These are phyloP conservation scores for Rosa persica DNA, from an alignment of 306 rosid genomes.

Conservation along the genomic window DNA sequence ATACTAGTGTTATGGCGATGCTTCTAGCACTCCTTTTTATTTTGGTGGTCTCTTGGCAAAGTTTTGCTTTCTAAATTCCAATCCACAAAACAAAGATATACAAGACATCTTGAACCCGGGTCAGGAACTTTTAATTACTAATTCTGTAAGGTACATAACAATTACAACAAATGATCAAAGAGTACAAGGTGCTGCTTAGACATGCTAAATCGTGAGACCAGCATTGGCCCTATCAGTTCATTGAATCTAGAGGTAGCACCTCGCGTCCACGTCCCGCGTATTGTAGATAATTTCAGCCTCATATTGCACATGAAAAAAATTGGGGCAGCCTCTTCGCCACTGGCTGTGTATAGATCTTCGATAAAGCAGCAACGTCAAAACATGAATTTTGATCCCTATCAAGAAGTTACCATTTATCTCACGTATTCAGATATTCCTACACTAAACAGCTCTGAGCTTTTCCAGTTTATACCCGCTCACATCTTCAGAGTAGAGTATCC, in stretches of 20 bases:
- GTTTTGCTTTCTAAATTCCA: neutral
- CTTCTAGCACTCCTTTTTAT: no score
- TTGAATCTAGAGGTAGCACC: neutral
- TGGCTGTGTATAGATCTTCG: neutral
- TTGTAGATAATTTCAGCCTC: neutral
- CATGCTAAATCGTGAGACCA: neutral
- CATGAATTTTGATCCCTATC: neutral
- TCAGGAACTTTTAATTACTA: neutral
- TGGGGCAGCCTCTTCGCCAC: conserved; percentile 3
- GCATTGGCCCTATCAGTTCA: neutral
- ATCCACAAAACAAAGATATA: neutral
- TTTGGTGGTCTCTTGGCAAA: neutral
- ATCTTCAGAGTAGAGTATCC: conserved; percentile 55
- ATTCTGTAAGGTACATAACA: neutral
- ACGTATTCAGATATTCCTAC: conserved; percentile 6
- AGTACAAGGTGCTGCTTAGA: neutral
- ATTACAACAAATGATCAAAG: neutral
- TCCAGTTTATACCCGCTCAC: conserved; percentile 28
- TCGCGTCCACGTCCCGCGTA: neutral
- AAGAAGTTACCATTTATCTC: neutral
- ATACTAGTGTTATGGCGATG: no score
- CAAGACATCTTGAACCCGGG: neutral
- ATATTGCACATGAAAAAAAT: neutral
- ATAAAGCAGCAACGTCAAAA: neutral
- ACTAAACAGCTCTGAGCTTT: conserved; percentile 45